Base-by-base conservation (phyloP, 306 rosid species). In the Hippophae rhamnoides region DNA sequence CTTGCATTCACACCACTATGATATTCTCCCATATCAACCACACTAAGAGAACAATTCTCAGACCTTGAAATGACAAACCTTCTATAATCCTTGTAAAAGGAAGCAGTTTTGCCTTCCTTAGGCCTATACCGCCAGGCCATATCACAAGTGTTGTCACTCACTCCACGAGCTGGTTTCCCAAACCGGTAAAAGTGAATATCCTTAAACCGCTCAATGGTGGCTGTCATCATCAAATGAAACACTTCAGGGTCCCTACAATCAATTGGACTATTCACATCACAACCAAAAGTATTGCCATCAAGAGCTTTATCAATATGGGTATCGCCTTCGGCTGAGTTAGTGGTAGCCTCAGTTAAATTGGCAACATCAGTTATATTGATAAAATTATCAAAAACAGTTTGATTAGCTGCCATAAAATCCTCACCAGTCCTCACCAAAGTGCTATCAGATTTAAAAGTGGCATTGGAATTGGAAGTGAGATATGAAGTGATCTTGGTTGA, bases 81-180 rank as follows among this genome's bases (percentile, higher is more conserved):
- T 74, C 99, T 77, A 65, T 93, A 93, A 66, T 93, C 99, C 84
- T 93, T 93, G 64, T 93, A 88, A 74, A 86, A 86, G 0, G 94
- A 68, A 48, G 99, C 90, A 52, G 93, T 77, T 80, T 93, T 88
- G 60, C 99, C 99, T 61, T 93, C 99, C 77, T 88, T 88, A 5
- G 99, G 99, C 86, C 99, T 79, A 66, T 78, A 93, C 64, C 95
- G 77, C 99, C 99, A 93, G 1, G 99, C 99, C 97, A 93, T 93
- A 77, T 93, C 99, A 7, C 99, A 93, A 65, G 71, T 84, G 68
- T 73, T 76, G 52, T 75, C 90, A 68, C 82, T 77, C 0, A 78
- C 75, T 7, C 97, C 99, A 6, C 25, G 63, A 31, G 69, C 89
- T 0, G 97, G 81, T 63, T 93, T 93, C 71, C 99, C 99, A 54